A percentile compares a stretch with the other conserved stretches of the same genome.
Evolutionary conservation across 2,329 filamentous ascomycete species (phyloP).

Genomic region (Colletotrichum paranaense): DNA sequence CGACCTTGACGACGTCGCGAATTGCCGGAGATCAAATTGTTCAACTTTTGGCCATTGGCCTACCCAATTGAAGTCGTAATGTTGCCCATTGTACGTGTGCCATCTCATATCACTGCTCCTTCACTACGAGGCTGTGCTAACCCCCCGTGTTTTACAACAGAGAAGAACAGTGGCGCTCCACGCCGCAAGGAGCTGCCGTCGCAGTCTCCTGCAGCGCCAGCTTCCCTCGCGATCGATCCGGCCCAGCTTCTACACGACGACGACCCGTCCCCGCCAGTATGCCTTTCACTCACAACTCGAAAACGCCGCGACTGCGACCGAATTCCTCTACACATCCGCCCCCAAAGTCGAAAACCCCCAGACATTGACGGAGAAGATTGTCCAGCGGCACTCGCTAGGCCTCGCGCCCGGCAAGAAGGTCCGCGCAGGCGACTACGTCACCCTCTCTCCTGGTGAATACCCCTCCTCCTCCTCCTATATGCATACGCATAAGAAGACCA

Average conservation of each 20-base stretch:
- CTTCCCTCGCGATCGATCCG: constrained; percentile 16
- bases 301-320: constrained; percentile 59
- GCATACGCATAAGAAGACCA: neutral
- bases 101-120: neutral
- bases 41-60: constrained; percentile 11
- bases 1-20: constrained; percentile 20
- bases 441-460: constrained; percentile 65
- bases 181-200: constrained; percentile 47
- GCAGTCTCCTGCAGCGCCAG: constrained; percentile 58
- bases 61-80: neutral
- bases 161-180: constrained; percentile 44
- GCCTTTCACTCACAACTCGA: constrained; percentile 75
- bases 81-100: constrained; percentile 32
- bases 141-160: constrained; percentile 24
- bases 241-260: constrained; percentile 22
- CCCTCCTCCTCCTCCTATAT: neutral
- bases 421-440: constrained; percentile 85
- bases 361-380: constrained; percentile 92
- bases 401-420: constrained; percentile 81
- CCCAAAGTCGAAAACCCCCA: constrained; percentile 63
- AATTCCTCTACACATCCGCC: constrained; percentile 64
- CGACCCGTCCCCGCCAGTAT: constrained; percentile 51
- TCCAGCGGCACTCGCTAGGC: constrained; percentile 83
- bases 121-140: neutral
- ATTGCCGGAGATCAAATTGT: neutral